Evolutionary conservation across 202 grass and related monocot genomes (phyloP), one percentile per base, ranked within the genome.

Genomic region (Setaria italica): DNA sequence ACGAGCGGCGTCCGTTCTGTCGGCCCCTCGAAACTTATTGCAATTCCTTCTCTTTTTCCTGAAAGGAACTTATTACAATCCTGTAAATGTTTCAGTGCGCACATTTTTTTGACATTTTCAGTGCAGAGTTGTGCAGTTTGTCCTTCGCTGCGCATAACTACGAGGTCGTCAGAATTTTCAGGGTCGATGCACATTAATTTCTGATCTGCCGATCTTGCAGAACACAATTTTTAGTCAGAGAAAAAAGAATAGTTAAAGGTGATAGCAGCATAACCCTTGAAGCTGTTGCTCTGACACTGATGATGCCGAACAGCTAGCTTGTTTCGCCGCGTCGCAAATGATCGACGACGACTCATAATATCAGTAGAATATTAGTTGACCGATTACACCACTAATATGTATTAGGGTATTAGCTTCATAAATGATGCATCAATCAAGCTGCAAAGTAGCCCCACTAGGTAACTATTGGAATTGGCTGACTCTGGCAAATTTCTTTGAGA

Each of bases 351-450:
- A 45, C 9, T 9, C 3, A 30, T 62, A 11, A 67, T 46, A 70
- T 59, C 9, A 51, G 3, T 34, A 83, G 5, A 66, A 49, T 78
- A 88, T 72, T 78, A 67, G 72, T 86, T 82, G 83, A 89, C 72
- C 48, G 14, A 35, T 82, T 59, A 72, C 64, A 41, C 55, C 13
- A 1, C 57, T 45, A 20, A 70, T 5, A 51, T 37, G 35, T 56
- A 42, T 57, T 81, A 20, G 49, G 12, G 54, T 71, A 32, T 53
- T 67, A 56, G 58, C 45, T 34, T 64, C 62, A 77, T 81, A 63
- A 77, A 48, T 86, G 37, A 39, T 7, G 32, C 37, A 16, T 13
- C 69, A 81, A 85, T 81, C 78, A 85, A 70, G 70, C 63, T 29
- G 41, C 6, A n/a, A 67, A 69, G 66, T 69, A 62, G 54, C 4